Conservation (phyloP, 2,329 filamentous ascomycete genomes). For the Diaporthe citri region DNA sequence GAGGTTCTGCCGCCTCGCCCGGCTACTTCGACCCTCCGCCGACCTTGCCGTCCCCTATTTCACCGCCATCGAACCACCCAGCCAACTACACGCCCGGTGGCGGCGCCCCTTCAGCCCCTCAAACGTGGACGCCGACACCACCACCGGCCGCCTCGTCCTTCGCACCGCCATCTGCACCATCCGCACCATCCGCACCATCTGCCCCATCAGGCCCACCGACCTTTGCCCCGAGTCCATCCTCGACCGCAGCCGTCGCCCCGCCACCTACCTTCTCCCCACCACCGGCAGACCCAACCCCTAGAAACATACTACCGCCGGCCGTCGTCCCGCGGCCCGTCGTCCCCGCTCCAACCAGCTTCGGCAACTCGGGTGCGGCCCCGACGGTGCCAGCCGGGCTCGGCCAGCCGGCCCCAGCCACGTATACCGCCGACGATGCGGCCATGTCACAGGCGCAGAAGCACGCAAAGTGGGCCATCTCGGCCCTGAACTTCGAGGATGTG, state of each 20-base stretch:
- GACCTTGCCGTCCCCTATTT: conserved; percentile 45
- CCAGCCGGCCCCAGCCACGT: conserved; percentile 41
- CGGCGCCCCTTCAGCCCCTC: conserved; percentile 45
- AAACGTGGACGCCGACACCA: conserved; percentile 43
- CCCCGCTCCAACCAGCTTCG: conserved; percentile 36
- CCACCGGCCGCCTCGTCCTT: conserved; percentile 50
- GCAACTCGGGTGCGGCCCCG: conserved; percentile 20
- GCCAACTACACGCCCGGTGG: conserved; percentile 43
- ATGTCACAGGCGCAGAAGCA: conserved; percentile 91
- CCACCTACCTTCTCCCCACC: conserved; percentile 42
- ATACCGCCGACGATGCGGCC: conserved; percentile 71
- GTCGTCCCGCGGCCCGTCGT: conserved; percentile 39
- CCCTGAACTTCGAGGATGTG: conserved; percentile 96
- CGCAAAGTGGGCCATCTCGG: conserved; percentile 96
- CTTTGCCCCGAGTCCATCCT: conserved; percentile 44
- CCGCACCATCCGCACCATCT: conserved; percentile 46
- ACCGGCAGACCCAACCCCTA: conserved; percentile 41
- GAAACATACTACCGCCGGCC: conserved; percentile 40
- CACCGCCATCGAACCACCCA: conserved; percentile 48
- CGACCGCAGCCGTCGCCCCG: conserved; percentile 48
- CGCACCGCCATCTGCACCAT: conserved; percentile 45
- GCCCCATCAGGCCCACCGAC: conserved; percentile 45
- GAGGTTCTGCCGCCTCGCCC: conserved; percentile 32
- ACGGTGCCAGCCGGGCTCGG: conserved; percentile 41
- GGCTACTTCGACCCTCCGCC: conserved; percentile 40